A percentile compares a stretch with the other conserved stretches of the same genome.
Conservation (phyloP, 306 rosid species). For the Lupinus albus region DNA sequence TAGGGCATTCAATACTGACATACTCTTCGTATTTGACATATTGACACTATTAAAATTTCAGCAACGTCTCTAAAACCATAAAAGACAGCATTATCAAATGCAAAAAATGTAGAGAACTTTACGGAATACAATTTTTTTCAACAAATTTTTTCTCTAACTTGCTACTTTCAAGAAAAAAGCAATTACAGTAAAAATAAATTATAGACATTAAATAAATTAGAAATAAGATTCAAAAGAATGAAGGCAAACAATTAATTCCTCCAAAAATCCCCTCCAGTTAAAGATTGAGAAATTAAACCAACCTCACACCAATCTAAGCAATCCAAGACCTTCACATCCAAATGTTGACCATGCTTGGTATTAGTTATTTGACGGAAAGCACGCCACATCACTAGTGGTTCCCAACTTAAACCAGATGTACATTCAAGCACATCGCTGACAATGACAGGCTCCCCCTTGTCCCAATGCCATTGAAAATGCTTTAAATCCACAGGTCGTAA, state of each 20-base stretch:
- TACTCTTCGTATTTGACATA: neutral
- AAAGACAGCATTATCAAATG: neutral
- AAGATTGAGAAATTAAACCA: conserved; percentile 40
- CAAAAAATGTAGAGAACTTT: neutral
- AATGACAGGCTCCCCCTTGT: conserved; percentile 81
- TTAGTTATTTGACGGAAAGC: conserved; percentile 67
- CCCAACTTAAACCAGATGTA: conserved; percentile 88
- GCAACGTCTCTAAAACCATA: neutral
- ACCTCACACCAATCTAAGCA: conserved; percentile 93
- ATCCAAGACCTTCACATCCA: conserved; percentile 75
- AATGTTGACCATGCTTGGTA: conserved; percentile 28
- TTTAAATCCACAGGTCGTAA: conserved; percentile 48
- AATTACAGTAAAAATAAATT: neutral
- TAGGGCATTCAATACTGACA: neutral
- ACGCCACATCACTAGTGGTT: conserved; percentile 96
- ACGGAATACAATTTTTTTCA: neutral
- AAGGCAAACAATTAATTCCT: neutral
- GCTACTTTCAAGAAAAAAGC: too few relatives aligned
- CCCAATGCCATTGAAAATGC: conserved; percentile 89
- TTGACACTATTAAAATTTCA: neutral
- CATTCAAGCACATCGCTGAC: conserved; percentile 75
- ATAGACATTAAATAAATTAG: neutral
- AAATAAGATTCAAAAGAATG: neutral
- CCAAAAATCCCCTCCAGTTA: neutral
- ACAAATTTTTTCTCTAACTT: too few relatives aligned